Base-by-base conservation (phyloP, 352 stramenopile species). In the Globisporangium carolinianum region DNA sequence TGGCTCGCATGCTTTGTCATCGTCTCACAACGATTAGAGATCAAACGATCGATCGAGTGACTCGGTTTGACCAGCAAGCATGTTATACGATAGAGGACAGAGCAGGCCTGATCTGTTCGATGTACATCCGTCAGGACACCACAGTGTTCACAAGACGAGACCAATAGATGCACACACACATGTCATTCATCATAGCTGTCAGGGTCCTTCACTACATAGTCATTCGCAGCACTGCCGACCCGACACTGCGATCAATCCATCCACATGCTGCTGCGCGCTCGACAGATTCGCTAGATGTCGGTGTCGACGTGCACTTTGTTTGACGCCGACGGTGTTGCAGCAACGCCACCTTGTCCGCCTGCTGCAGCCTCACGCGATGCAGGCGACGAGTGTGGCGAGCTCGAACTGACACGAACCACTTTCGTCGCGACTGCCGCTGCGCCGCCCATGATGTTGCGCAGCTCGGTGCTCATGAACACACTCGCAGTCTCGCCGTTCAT, bases 401-500 rank as follows among this genome's bases (percentile, higher is more conserved):
- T 35, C 35, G 55, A 52, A 0, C 60, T 62, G 36, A 89, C 77
- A 15, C 69, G 69, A 41, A 89, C 74, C 6, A 73, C 50, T 18
- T 69, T 76, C 18, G 61, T 65, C 39, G 75, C 86, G 37, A 15
- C 14, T 9, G 55, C 42, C 60, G 14, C 24, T 36, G 5, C 55
- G 36, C 64, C 70, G 35, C 77, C 76, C 77, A 90, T 87, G 55
- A 87, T 86, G 9, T 61, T 58, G 2, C 66, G 71, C 5, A 94
- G 74, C 39, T 91, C 79, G 7, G 81, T 66, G 63, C 77, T 92
- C 83, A 95, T 95, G 60, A 84, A 94, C 46, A 80, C 77, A 17
- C 83, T 90, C 5, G 73, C 66, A 7, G 42, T 65, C 10, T 86
- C 76, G 5, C 73, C 71, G 51, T 93, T 86, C 11, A 84, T 54